Evolutionary conservation across 306 rosid genomes (phyloP).

Genomic region (Astragalus membranaceus): DNA sequence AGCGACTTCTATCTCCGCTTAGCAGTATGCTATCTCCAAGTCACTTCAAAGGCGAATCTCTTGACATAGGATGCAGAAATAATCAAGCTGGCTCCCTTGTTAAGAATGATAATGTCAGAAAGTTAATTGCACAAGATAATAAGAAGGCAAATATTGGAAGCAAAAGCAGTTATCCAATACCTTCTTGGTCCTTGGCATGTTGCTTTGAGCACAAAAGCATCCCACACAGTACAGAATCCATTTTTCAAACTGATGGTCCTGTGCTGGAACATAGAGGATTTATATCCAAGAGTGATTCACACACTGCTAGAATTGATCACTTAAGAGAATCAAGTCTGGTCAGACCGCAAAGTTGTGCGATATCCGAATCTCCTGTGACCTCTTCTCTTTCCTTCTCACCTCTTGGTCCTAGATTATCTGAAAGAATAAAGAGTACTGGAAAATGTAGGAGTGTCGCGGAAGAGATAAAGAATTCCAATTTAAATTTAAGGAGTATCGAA

Average conservation of each 20-base stretch:
- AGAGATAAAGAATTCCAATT: slow-evolving; percentile 36
- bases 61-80: slow-evolving; percentile 59
- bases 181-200: slow-evolving; percentile 45
- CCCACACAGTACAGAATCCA: slow-evolving; percentile 20
- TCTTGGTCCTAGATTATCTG: slow-evolving; percentile 84
- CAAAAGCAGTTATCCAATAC: slow-evolving; percentile 31
- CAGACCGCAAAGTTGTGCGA: slow-evolving; percentile 29
- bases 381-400: slow-evolving; percentile 77
- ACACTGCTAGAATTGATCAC: slow-evolving; percentile 33
- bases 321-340: slow-evolving; percentile 32
- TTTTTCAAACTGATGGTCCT: slow-evolving; percentile 48
- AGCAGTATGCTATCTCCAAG: slow-evolving; percentile 69
- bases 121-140: slow-evolving; percentile 42
- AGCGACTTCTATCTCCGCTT: slow-evolving; percentile 77
- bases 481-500: slow-evolving; percentile 29
- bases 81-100: slow-evolving; percentile 19
- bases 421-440: slow-evolving; percentile 44
- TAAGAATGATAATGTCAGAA: slow-evolving; percentile 28
- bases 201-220: slow-evolving; percentile 42
- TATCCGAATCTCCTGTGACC: slow-evolving; percentile 37
- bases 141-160: slow-evolving; percentile 91
- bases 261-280: slow-evolving; percentile 37
- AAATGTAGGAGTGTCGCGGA: slow-evolving; percentile 29
- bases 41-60: slow-evolving; percentile 57
- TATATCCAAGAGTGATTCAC: slow-evolving; percentile 24